Evolutionary conservation across 805 yeast genomes (phyloP).

Genomic region (Ogataea populi-albae): DNA sequence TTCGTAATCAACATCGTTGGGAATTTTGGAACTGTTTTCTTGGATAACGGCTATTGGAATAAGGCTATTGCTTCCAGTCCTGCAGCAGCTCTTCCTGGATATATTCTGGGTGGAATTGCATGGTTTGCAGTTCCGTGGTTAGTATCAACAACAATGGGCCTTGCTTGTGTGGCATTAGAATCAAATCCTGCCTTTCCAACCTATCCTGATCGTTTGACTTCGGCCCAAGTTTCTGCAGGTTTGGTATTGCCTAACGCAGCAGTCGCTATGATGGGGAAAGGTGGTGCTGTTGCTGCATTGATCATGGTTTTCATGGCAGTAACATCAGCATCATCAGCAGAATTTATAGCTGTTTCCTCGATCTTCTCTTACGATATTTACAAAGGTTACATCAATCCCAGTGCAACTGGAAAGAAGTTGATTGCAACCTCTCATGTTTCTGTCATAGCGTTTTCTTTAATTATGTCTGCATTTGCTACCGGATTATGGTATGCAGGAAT

Average conservation of each 20-base stretch:
- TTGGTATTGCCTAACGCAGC: slow-evolving; percentile 78
- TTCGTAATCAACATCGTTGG: slow-evolving; percentile 86
- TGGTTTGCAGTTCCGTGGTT: slow-evolving; percentile 92
- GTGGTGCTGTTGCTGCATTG: slow-evolving; percentile 84
- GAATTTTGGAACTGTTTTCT: slow-evolving; percentile 43
- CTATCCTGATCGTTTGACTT: slow-evolving; percentile 62
- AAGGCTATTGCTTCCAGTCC: slow-evolving; percentile 57
- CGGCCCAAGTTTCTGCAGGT: slow-evolving; percentile 78
- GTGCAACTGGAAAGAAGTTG: slow-evolving; percentile 70
- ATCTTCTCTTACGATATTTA: slow-evolving; percentile 83
- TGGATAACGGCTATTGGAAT: slow-evolving; percentile 33
- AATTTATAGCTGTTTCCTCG: slow-evolving; percentile 83
- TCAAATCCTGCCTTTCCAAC: slow-evolving; percentile 71
- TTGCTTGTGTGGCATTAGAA: slow-evolving; percentile 78
- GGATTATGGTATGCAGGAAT: slow-evolving; percentile 81
- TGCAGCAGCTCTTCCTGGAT: slow-evolving; percentile 82
- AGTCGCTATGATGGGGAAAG: slow-evolving; percentile 76
- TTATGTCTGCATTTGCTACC: slow-evolving; percentile 79
- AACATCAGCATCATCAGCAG: slow-evolving; percentile 90
- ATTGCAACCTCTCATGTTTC: slow-evolving; percentile 66
- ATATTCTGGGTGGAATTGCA: slow-evolving; percentile 81
- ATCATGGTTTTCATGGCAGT: slow-evolving; percentile 86
- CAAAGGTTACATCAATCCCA: slow-evolving; percentile 75
- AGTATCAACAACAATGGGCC: slow-evolving; percentile 79
- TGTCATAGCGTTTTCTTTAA: slow-evolving; percentile 54